phyloP scores from a whole-genome alignment of 805 yeast species.

The Pichia exigua region DNA sequence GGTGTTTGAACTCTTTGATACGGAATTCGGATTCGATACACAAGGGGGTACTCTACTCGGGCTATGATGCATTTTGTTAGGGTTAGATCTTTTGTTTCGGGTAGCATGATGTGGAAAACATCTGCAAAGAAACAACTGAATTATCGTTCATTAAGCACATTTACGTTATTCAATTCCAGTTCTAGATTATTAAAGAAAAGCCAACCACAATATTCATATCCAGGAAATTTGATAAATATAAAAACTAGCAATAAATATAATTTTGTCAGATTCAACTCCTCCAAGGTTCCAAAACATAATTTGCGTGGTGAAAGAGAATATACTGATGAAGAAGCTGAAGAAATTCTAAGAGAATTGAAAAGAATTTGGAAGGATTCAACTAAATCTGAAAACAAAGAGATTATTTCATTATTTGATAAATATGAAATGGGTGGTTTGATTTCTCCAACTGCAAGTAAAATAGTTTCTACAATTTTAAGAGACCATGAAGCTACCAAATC shows the following conservation, averaged over 20 bases:
- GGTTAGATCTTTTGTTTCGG: neutral
- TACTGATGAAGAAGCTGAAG: constrained; percentile 23
- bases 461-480: constrained; percentile 21
- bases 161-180: neutral
- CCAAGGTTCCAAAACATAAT: constrained; percentile 15
- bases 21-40: neutral
- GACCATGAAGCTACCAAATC: constrained; percentile 20
- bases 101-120: neutral
- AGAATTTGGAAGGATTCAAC: constrained; percentile 20
- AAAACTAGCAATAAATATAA: no score
- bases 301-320: constrained; percentile 22
- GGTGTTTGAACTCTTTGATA: no score
- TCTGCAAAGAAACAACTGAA: neutral
- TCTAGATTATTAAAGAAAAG: neutral
- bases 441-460: constrained; percentile 23
- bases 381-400: constrained; percentile 13
- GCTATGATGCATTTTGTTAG: neutral
- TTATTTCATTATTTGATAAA: constrained; percentile 19
- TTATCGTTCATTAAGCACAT: neutral
- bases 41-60: neutral
- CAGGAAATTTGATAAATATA: no score
- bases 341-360: constrained; percentile 19
- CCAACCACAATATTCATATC: neutral
- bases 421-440: constrained; percentile 28
- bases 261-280: constrained; percentile 9